Base-by-base conservation (phyloP, 2,329 filamentous ascomycete genomes). In the Xylogone sp. region DNA sequence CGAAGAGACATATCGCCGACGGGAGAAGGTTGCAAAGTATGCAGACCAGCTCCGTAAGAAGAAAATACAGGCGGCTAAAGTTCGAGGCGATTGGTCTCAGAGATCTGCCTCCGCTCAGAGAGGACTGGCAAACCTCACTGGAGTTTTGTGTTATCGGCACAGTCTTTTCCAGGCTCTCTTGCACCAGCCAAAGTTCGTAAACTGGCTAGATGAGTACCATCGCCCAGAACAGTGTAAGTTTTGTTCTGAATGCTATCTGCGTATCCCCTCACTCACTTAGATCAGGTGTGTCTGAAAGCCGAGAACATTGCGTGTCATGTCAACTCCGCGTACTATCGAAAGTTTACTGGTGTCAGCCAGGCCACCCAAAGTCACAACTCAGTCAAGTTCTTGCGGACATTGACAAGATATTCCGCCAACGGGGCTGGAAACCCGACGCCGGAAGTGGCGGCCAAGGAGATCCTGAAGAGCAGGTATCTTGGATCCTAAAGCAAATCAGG, bases 161-260 rank as follows among this genome's bases (percentile, higher is more conserved):
- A 61, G 60, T 39, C 51, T 68, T 1, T 42, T 69, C 7, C 67
- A 70, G 53, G 62, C 63, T 2, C 53, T 70, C 8, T 44, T 69
- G 5, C 68, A 70, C 51, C 45, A 59, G 3, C 66, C 67, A 1
- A 61, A 60, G 16, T 55, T 70, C 39, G 59, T 65, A 20, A 62
- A 63, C 22, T 70, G 61, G 56, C 49, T 68, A 2, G 46, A 56
- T n/a, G 47, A 59, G 8, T 51, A 57, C 21, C 62, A 64, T 44
- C 46, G 48, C 7, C 59, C 54, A 18, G 52, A 60, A 13, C 19
- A 56, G 29, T 67, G 65, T 58, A 51, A 43, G 51, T 58, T 53
- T 19, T 18, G 42, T 19, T 42, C 9, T 51, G 10, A 21, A 39
- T 18, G 5, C 24, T 42, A 9, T 31, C 12, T 9, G 8, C 6